Base-by-base conservation (phyloP, 2,329 filamentous ascomycete genomes). In the Setomelanomma holmii region DNA sequence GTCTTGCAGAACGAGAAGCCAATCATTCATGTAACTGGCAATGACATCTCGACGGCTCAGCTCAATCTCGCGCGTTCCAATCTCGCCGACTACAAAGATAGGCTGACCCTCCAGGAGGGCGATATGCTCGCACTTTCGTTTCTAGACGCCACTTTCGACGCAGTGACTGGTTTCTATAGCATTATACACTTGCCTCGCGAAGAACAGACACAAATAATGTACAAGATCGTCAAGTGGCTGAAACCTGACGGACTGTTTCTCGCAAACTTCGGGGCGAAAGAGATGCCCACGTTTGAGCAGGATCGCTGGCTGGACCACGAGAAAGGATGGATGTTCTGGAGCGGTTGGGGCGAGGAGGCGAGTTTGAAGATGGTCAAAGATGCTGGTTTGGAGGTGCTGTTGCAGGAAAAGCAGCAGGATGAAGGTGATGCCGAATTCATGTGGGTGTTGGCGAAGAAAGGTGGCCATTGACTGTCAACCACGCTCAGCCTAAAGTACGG, bases 121-220 rank as follows among this genome's bases (percentile, higher is more conserved):
- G 78, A 81, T 47, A 81, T 81, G 79, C 68, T 75, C 51, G 55
- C 50, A 0, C 64, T 81, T 1, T 46, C 64, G 1, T 78, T 80
- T 51, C 52, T 49, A 0, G 51, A 56, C 0, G 64, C 39, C 0
- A 71, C 72, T 0, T 75, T 86, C 49, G 77, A 84, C 51, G 81
- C 78, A 4, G 76, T 84, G 1, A 59, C 81, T 1, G 83, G 71
- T 0, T 78, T 86, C 60, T 85, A 84, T 67, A 82, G 79, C 27
- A 65, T 86, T 45, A 79, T 84, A 45, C 84, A 86, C 58, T 75
- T 86, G 4, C 81, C 82, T 1, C 75, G 77, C 5, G 68, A 69
- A 1, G 82, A 85, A 61, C 83, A 86, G 67, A 67, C 56, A 0
- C 66, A 67, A 19, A 73, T 85, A 49, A 58, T 86, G 19, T 33